phyloP scores from a whole-genome alignment of 192 early-diverging fungal genomes.

The Podochytrium sp. region DNA sequence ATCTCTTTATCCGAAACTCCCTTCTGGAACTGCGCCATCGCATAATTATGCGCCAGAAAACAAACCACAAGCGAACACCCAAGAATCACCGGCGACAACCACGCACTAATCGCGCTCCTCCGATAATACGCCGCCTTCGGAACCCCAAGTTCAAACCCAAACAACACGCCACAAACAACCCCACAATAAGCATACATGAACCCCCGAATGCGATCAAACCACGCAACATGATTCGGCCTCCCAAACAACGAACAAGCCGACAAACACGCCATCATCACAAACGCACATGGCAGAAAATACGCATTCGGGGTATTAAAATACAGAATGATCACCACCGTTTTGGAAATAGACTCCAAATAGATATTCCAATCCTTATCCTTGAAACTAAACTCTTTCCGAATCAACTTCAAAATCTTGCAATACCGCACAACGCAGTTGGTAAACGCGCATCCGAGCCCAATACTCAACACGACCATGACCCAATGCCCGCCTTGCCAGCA shows the following conservation, averaged over 20 bases:
- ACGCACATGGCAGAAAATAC: neutral
- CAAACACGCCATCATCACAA: neutral
- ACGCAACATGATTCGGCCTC: conserved; percentile 4
- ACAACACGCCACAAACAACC: neutral
- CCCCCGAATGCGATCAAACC: conserved; percentile 5
- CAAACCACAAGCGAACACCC: neutral
- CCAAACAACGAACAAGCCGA: neutral
- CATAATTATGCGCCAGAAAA: conserved; percentile 3
- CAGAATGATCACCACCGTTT: conserved; percentile 15
- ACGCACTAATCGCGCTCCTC: neutral
- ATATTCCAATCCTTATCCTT: conserved; percentile 19
- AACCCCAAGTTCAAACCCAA: neutral
- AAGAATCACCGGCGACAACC: neutral
- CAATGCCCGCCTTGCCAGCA: conserved; percentile 12
- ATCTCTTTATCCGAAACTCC: conserved; percentile 3
- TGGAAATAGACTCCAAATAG: conserved; percentile 16
- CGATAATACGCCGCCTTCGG: neutral
- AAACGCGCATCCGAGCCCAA: neutral
- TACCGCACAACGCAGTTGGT: conserved; percentile 19
- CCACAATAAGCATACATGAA: conserved; percentile 8
- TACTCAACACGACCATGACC: neutral
- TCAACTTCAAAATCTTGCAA: conserved; percentile 14
- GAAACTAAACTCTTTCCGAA: conserved; percentile 18
- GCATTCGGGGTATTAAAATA: conserved; percentile 11
- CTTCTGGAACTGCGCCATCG: conserved; percentile 1